Percentiles rank a stretch among this genome's conserved stretches.
Conservation (phyloP, 1,284 basidiomycete species). For the Fomitopsis betulina region DNA sequence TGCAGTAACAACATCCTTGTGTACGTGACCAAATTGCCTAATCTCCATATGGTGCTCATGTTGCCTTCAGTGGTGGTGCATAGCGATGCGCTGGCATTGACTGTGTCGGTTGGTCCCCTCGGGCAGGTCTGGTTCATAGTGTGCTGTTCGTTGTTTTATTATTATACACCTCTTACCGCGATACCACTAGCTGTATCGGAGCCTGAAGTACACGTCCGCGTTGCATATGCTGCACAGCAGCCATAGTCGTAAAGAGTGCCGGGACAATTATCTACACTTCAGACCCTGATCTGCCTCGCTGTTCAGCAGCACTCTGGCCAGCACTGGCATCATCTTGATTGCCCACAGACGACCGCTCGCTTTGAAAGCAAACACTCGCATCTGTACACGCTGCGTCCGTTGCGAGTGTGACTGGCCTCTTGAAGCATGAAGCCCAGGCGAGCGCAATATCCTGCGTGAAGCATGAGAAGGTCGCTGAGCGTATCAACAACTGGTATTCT, state of each 20-base stretch:
- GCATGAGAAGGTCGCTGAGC: neutral
- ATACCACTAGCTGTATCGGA: neutral
- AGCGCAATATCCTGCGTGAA: slow-evolving; percentile 30
- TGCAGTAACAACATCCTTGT: slow-evolving; percentile 90
- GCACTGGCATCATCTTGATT: no score
- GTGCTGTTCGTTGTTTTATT: neutral
- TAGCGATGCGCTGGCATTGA: slow-evolving; percentile 28
- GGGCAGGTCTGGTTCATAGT: neutral
- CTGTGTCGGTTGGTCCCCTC: slow-evolving; percentile 4
- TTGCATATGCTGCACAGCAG: neutral
- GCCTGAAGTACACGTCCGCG: no score
- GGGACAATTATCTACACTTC: no score
- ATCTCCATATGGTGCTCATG: slow-evolving; percentile 3
- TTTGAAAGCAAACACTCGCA: no score
- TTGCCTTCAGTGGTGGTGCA: slow-evolving; percentile 49
- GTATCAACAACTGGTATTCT: neutral
- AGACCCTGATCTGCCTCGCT: no score
- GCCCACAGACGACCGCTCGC: no score
- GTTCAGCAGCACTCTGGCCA: no score
- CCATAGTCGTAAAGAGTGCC: neutral
- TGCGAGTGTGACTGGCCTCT: neutral
- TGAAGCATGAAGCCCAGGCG: slow-evolving; percentile 2
- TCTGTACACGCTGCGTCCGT: no score
- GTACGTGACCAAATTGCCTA: slow-evolving; percentile 47
- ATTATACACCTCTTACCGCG: neutral